Evolutionary conservation across 768 basidiomycete genomes (phyloP), one percentile per base, ranked within the genome.

Genomic region (Serendipita vermifera): DNA sequence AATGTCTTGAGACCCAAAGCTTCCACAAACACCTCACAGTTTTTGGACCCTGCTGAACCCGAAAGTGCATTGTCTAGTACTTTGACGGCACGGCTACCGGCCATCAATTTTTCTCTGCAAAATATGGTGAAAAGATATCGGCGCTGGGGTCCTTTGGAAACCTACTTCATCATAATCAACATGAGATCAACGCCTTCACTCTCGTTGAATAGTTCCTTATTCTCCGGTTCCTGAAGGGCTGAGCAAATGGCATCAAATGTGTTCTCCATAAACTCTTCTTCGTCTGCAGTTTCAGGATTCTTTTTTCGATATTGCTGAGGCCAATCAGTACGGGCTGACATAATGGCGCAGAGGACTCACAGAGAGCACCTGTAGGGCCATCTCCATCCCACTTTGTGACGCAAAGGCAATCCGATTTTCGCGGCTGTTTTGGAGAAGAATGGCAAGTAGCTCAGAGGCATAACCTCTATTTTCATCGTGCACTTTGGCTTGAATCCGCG

Each of bases 251-350:
- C 69, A 65, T 97, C 88, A 65, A 98, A 98, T 3, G 90, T 64
- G 67, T 99, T 98, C 66, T 98, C 96, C 92, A 98, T 93, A 69
- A 91, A 98, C 67, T 99, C 96, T 3, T 81, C 75, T 70, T 99
- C 96, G 59, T 98, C 96, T 5, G 83, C 76, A 60, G 92, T 83
- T 0, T 72, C 71, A 13, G 94, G 94, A 64, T 97, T 87, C 56
- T 81, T 77, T 65, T 79, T 77, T 38, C 93, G 83, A 66, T 84
- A 98, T 81, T 85, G 85, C 91, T 96, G 60, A 13, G 31, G 29
- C 2, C 31, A 24, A 24, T 26, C 20, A 32, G 33, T 31, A 17
- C 46, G 40, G 36, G 59, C 61, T 61, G 57, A 53, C 9, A 51
- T 38, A 55, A 40, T 27, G 32, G 54, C 62, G 36, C 29, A 33